Conservation (phyloP, 305 asterid genomes). For the Solanum hybrid region DNA sequence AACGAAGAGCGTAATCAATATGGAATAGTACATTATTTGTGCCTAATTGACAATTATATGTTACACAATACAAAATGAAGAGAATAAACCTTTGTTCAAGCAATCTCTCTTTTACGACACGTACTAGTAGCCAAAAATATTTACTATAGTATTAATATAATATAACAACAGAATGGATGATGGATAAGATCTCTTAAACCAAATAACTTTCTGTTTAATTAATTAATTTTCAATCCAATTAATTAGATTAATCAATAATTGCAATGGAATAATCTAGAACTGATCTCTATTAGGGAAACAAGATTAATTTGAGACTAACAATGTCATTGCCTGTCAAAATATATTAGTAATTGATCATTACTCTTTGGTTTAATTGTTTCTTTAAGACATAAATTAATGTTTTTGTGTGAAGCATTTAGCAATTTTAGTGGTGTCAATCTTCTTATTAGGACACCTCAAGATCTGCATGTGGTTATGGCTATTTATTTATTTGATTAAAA, state of each 20-base stretch:
- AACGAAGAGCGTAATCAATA: too few species aligned
- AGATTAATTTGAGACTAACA: background rate
- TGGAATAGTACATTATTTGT: background rate
- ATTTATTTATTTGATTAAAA: background rate
- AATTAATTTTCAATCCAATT: background rate
- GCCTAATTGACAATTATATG: background rate
- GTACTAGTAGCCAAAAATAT: background rate
- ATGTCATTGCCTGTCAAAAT: background rate
- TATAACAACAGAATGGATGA: background rate
- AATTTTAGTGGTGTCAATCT: slow-evolving; percentile 1
- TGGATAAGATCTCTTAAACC: background rate
- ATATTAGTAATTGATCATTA: background rate
- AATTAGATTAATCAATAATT: background rate
- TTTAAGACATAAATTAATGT: background rate
- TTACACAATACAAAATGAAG: slow-evolving; percentile 1
- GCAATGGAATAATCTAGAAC: slow-evolving; percentile 11
- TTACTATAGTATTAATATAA: background rate
- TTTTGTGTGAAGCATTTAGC: background rate
- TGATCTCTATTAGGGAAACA: background rate
- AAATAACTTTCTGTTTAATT: background rate
- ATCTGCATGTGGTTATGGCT: background rate
- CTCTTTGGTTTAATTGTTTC: background rate
- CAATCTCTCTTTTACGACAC: slow-evolving; percentile 11
- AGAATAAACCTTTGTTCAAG: slow-evolving; percentile 10
- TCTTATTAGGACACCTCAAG: background rate